Evolutionary conservation across 2,329 filamentous ascomycete species (phyloP), one percentile per base, ranked within the genome.

Genomic region (Alternaria gansuensis): DNA sequence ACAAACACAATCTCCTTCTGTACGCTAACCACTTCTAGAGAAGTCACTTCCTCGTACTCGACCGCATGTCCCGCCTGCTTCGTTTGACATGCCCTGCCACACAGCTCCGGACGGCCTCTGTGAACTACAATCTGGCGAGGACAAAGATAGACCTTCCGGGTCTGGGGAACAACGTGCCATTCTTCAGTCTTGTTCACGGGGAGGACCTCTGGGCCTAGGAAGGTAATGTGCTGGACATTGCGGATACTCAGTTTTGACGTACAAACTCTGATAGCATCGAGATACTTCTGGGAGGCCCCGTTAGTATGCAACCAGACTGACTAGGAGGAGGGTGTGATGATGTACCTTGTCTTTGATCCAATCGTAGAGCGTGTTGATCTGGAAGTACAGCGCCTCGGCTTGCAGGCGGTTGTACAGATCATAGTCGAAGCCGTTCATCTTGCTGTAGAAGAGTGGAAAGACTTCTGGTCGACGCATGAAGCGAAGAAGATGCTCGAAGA

Each of bases 351-450:
- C 21, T 5, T 57, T 43, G 10, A 80, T 74, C 76, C 76, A 81
- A 0, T 65, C 34, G 8, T 64, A 57, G 1, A 81, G 64, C 0
- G 56, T 51, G 5, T 56, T 4, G 6, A 80, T 66, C 4, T 70
- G 62, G 33, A 79, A 79, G 54, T 74, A 76, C 14, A 69, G 60
- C 0, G 77, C 78, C 46, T 79, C 75, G 1, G 54, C 64, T 1
- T 77, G 51, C 0, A 80, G 62, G 1, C 64, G 64, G 2, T 54
- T 44, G 62, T 81, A 81, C 10, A 75, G 54, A 3, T 59, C 64
- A 51, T 76, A 69, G 39, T 82, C 71, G 52, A 77, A 78, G 0
- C 73, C 70, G 6, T 62, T 65, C 5, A 8, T 33, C 1, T 60
- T 54, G 39, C 73, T 61, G 58, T 70, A 80, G 65, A 79, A 79